phyloP scores from a whole-genome alignment of 1,139 yeast species.

The Saccharomyces hybrid region DNA sequence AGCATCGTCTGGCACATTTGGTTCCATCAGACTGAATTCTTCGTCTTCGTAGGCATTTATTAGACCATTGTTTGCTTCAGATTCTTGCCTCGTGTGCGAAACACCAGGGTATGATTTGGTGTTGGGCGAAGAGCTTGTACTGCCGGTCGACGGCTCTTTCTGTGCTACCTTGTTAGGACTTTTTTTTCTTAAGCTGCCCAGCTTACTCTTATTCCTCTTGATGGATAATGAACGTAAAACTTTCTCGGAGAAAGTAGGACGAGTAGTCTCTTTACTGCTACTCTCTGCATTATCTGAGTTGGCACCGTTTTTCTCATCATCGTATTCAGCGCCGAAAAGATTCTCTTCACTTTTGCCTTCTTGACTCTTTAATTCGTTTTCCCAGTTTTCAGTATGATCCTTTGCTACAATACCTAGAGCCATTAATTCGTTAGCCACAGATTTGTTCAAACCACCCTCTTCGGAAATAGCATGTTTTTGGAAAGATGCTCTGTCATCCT shows the following conservation, averaged over 20 bases:
- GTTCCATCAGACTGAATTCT: conserved; percentile 15
- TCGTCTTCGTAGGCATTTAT: conserved; percentile 17
- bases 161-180: conserved; percentile 1
- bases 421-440: conserved; percentile 43
- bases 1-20: conserved; percentile 8
- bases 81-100: conserved; percentile 13
- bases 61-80: conserved; percentile 20
- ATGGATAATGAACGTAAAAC: conserved; percentile 22
- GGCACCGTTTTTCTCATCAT: conserved; percentile 9
- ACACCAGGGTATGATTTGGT: conserved; percentile 11
- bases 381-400: conserved; percentile 67
- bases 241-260: conserved; percentile 22
- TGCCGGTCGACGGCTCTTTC: not conserved
- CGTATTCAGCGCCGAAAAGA: conserved; percentile 13
- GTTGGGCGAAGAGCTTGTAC: conserved; percentile 1
- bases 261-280: conserved; percentile 8
- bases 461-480: conserved; percentile 47
- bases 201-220: conserved; percentile 12
- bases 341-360: conserved; percentile 36
- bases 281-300: conserved; percentile 7
- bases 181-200: conserved; percentile 1
- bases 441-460: conserved; percentile 28
- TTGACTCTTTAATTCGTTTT: conserved; percentile 35
- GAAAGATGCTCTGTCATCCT: conserved; percentile 77
- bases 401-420: conserved; percentile 48